Base-by-base conservation (phyloP, 352 stramenopile genomes). In the Phytopythium sindhum region DNA sequence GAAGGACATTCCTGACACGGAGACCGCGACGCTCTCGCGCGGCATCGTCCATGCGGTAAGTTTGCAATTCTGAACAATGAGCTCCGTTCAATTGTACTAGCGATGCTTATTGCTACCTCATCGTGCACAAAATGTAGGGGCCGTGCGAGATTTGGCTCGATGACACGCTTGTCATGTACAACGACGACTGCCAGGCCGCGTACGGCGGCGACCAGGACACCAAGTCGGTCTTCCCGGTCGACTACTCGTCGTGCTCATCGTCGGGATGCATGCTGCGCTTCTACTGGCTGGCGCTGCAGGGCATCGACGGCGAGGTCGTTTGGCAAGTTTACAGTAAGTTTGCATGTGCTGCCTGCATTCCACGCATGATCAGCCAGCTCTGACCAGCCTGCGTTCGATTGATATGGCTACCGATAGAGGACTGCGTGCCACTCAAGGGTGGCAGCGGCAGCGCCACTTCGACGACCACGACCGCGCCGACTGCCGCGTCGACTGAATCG, bases 261-360 rank as follows among this genome's bases (percentile, higher is more conserved):
- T 63, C 57, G 9, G 70, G 70, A 10, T 79, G 72, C 59, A 77
- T 74, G 66, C 31, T 77, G 5, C 69, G 69, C 15, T 79, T 79
- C 64, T 79, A 77, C 69, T 77, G 69, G 69, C 53, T 79, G 42
- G 69, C 72, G 0, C 60, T 79, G 35, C 72, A 79, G 53, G 64
- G 67, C 17, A 47, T 77, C 0, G 61, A 77, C 28, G 63, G 69
- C 45, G 23, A 59, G 53, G 65, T 67, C 8, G 62, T 73, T 31
- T 78, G 71, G 68, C 71, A 78, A 42, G 65, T 75, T 11, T 78
- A 78, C 68, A 78, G 62, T 67, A 64, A 52, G 62, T 60, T n/a
- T 5, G 7, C 28, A 15, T 12, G 19, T 17, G 24, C n/a, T n/a
- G n/a, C n/a, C n/a, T 9, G 37, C 39, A 24, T 45, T 31, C n/a